These are phyloP conservation scores for Trichoderma gracile DNA, from an alignment of 2,329 filamentous ascomycete genomes.

Conservation along the genomic window DNA sequence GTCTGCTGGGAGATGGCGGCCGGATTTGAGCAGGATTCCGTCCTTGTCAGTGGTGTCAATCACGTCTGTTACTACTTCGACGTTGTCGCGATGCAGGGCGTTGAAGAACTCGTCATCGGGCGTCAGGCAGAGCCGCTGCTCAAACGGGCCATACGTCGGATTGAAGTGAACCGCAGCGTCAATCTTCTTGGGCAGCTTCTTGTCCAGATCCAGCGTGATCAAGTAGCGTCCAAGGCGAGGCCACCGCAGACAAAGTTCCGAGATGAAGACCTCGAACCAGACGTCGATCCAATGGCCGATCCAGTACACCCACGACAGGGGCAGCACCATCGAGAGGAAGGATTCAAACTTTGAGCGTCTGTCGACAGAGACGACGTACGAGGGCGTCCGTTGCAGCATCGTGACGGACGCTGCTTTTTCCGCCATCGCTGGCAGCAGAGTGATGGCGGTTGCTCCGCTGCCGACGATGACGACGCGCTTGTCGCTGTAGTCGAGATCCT, in stretches of 20 bases:
- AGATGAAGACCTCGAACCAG: constrained; percentile 48
- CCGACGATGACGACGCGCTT: constrained; percentile 74
- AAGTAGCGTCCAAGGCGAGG: constrained; percentile 33
- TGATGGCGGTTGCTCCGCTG: constrained; percentile 77
- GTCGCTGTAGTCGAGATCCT: constrained; percentile 62
- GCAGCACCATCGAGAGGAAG: constrained; percentile 47
- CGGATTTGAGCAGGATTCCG: constrained; percentile 50
- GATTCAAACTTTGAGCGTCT: constrained; percentile 42
- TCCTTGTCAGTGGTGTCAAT: constrained; percentile 53
- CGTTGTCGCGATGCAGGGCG: constrained; percentile 47
- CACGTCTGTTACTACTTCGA: constrained; percentile 51
- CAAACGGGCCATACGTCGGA: constrained; percentile 65
- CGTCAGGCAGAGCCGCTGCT: constrained; percentile 73
- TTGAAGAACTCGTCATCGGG: constrained; percentile 59
- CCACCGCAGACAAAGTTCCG: constrained; percentile 34
- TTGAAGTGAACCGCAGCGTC: constrained; percentile 64
- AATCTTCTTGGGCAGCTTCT: constrained; percentile 55
- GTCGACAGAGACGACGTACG: constrained; percentile 62
- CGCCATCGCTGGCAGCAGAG: constrained; percentile 69
- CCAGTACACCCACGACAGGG: constrained; percentile 47
- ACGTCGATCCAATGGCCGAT: constrained; percentile 53
- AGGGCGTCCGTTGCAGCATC: constrained; percentile 78
- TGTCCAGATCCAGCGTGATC: constrained; percentile 46
- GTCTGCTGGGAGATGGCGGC: constrained; percentile 58
- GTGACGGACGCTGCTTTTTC: constrained; percentile 67